Base-by-base conservation (phyloP, 345 rosid species). In the Melastoma malabathricum region DNA sequence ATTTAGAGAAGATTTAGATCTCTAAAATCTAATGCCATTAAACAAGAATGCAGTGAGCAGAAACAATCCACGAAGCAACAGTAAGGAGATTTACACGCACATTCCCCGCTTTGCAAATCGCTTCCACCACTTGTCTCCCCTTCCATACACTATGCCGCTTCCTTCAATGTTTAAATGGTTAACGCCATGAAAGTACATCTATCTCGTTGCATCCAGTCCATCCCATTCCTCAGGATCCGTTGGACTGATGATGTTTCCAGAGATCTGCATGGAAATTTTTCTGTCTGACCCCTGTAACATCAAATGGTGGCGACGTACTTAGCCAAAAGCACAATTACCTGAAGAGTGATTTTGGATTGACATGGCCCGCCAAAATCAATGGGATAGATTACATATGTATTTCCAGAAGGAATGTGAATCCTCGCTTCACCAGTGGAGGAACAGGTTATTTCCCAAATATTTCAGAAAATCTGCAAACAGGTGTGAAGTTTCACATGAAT, bases 91-190 rank as follows among this genome's bases (percentile, higher is more conserved):
- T 29, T 74, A 83, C 87, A 55, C 74, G 76, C 25, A 68, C 59
- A 31, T 52, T 51, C 22, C 84, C 74, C 52, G 58, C 76, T 77
- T 86, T 84, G 81, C 98, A 90, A 43, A 96, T 86, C 54, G 66
- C 43, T 66, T 68, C 98, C 98, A 90, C 98, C 98, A 90, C 68
- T 67, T 55, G 43, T 62, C 67, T 3, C 98, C 98, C 98, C 66
- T 82, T 18, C 96, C 98, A 58, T 84, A 68, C 25, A 86, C 72
- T 46, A 63, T 71, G 55, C 98, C 98, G 18, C 84, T 80, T 58
- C 98, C 98, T 63, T 70, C 75, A 15, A 90, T 43, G 1, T 77
- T 71, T 3, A 90, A 83, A 72, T 80, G 98, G 50, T 76, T 86
- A 44, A 86, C 70, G 46, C 78, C 72, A 51, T 64, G 79, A 60